phyloP scores from a whole-genome alignment of 202 grass and related monocot species.

The Hordeum pubiflorum region DNA sequence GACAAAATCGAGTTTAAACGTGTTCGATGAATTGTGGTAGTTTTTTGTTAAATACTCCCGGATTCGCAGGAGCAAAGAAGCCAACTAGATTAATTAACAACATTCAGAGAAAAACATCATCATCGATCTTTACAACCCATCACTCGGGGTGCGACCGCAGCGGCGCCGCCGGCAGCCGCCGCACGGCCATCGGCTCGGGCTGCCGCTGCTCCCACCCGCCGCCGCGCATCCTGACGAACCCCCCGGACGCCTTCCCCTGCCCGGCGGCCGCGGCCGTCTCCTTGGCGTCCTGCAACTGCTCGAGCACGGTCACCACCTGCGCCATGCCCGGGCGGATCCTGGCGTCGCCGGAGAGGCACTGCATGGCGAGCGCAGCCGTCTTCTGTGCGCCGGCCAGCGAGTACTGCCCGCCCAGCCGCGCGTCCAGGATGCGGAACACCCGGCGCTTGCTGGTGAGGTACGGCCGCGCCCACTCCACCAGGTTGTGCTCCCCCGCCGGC shows the following conservation, averaged over 20 bases:
- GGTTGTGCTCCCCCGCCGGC: slow-evolving; percentile 38
- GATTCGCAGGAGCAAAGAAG: neutral
- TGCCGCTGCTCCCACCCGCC: neutral
- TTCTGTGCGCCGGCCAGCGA: slow-evolving; percentile 30
- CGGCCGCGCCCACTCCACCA: slow-evolving; percentile 66
- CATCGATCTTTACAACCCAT: neutral
- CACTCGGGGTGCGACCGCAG: slow-evolving; percentile 1
- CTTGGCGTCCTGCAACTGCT: slow-evolving; percentile 36
- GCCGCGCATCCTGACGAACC: neutral
- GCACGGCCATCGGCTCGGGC: neutral
- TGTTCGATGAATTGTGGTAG: too few relatives aligned
- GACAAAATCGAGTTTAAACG: too few relatives aligned
- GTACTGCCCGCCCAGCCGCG: slow-evolving; percentile 41
- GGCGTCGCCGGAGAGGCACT: slow-evolving; percentile 49
- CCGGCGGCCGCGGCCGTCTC: neutral
- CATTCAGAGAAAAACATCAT: neutral
- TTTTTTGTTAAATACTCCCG: too few relatives aligned
- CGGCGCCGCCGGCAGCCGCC: neutral
- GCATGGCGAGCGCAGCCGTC: slow-evolving; percentile 27
- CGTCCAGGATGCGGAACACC: slow-evolving; percentile 46
- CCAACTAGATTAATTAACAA: neutral
- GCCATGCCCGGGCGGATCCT: slow-evolving; percentile 47
- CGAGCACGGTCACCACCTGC: slow-evolving; percentile 38
- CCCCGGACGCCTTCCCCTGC: neutral
- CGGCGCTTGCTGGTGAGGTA: slow-evolving; percentile 44